phyloP scores from a whole-genome alignment of 2,329 filamentous ascomycete species.

The Magnaporthiopsis rhizophila region DNA sequence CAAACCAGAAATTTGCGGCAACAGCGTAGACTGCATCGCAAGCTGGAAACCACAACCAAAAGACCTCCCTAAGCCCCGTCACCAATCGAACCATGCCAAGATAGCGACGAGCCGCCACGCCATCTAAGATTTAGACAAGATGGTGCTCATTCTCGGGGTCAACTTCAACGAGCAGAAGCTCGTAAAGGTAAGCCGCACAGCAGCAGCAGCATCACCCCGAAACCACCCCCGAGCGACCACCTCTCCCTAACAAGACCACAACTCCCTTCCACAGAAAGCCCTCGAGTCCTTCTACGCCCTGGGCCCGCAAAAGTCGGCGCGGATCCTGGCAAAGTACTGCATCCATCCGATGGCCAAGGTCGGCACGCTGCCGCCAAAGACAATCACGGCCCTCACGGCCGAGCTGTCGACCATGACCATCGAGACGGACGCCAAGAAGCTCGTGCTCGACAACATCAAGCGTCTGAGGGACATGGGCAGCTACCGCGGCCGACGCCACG shows the following conservation, averaged over 20 bases:
- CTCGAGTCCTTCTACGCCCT: conserved; percentile 84
- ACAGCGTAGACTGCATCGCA: not conserved
- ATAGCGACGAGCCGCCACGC: not conserved
- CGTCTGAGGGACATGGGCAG: conserved; percentile 84
- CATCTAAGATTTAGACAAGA: too few species aligned
- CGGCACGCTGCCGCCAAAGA: conserved; percentile 65
- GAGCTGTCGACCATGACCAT: conserved; percentile 89
- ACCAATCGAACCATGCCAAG: conserved; percentile 3
- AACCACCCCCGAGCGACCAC: not conserved
- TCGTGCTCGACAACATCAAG: conserved; percentile 77
- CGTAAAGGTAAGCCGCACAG: conserved; percentile 57
- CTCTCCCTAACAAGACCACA: not conserved
- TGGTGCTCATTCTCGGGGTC: conserved; percentile 77
- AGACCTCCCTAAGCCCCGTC: too few species aligned
- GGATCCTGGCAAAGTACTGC: conserved; percentile 79
- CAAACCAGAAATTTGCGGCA: not conserved
- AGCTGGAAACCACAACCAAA: not conserved
- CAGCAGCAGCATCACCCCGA: not conserved
- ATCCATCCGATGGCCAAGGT: conserved; percentile 80
- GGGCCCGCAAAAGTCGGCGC: conserved; percentile 58
- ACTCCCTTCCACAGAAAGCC: conserved; percentile 43
- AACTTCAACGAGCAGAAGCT: conserved; percentile 79
- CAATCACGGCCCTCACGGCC: conserved; percentile 72
- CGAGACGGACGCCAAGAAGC: conserved; percentile 75
- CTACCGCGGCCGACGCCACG: conserved; percentile 83